A percentile compares a stretch with the other conserved stretches of the same genome.
phyloP scores from a whole-genome alignment of 106 monocot genomes.

The Platanthera zijinensis region DNA sequence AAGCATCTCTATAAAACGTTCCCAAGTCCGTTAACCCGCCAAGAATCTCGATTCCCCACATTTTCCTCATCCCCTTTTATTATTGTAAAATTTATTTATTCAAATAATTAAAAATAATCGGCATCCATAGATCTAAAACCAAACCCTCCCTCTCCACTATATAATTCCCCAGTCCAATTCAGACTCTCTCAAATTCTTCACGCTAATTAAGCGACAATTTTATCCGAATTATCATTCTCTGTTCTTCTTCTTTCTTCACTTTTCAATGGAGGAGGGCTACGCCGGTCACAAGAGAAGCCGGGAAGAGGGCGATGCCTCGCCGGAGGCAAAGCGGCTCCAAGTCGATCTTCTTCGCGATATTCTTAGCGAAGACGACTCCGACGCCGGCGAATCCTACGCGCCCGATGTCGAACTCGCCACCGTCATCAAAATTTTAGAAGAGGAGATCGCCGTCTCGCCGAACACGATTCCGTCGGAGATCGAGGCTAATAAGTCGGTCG shows the following conservation, averaged over 20 bases:
- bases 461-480: background rate
- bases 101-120: background rate
- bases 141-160: background rate
- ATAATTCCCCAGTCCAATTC: background rate
- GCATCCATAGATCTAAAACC: background rate
- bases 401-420: conserved; percentile 24
- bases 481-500: background rate
- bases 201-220: background rate
- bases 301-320: background rate
- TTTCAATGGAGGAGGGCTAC: background rate
- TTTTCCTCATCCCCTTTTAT: background rate
- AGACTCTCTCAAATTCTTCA: background rate
- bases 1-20: background rate
- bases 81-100: too few species aligned
- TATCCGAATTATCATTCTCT: background rate
- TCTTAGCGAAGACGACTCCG: conserved; percentile 19
- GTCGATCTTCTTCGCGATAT: conserved; percentile 18
- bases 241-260: background rate
- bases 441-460: conserved; percentile 22
- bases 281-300: conserved; percentile 2
- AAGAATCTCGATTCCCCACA: background rate
- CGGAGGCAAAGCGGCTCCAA: conserved; percentile 13
- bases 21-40: background rate
- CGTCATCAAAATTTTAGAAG: conserved; percentile 37
- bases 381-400: background rate